Evolutionary conservation across 2,329 filamentous ascomycete genomes (phyloP).

Genomic region (Hysterium pulicare): DNA sequence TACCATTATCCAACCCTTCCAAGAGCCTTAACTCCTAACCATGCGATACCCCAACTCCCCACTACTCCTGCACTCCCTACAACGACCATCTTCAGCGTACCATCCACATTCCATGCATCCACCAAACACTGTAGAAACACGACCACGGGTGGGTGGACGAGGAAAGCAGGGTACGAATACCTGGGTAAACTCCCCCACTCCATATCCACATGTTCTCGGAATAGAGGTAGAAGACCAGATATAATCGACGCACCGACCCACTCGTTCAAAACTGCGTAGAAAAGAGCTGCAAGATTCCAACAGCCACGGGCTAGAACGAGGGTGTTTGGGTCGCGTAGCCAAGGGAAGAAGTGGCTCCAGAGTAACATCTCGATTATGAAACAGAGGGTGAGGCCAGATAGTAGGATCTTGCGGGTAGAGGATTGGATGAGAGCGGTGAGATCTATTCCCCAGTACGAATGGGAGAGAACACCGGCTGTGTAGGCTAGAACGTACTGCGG

Average conservation of each 20-base stretch:
- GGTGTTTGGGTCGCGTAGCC: too few species aligned
- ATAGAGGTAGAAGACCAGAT: background rate
- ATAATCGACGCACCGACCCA: constrained; percentile 7
- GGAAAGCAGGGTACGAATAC: constrained; percentile 17
- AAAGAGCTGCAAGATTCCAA: constrained; percentile 7
- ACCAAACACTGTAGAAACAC: constrained; percentile 10
- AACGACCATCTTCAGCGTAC: constrained; percentile 8
- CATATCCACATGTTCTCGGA: background rate
- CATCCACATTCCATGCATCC: constrained; percentile 4
- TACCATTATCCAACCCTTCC: too few species aligned
- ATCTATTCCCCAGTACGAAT: background rate
- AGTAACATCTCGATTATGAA: background rate
- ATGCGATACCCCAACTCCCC: constrained; percentile 11
- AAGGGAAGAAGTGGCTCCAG: background rate
- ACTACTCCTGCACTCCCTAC: constrained; percentile 9
- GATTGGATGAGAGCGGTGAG: background rate
- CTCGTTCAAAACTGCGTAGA: constrained; percentile 14
- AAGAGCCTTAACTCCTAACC: too few species aligned
- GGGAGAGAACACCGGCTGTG: constrained; percentile 7
- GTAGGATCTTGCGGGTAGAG: background rate
- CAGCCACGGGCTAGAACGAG: constrained; percentile 5
- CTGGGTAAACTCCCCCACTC: constrained; percentile 9
- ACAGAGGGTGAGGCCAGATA: background rate
- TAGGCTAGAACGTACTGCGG: constrained; percentile 19
- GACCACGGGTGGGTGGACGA: constrained; percentile 13